phyloP scores from a whole-genome alignment of 2,329 filamentous ascomycete species.

The Coniochaeta sp. region DNA sequence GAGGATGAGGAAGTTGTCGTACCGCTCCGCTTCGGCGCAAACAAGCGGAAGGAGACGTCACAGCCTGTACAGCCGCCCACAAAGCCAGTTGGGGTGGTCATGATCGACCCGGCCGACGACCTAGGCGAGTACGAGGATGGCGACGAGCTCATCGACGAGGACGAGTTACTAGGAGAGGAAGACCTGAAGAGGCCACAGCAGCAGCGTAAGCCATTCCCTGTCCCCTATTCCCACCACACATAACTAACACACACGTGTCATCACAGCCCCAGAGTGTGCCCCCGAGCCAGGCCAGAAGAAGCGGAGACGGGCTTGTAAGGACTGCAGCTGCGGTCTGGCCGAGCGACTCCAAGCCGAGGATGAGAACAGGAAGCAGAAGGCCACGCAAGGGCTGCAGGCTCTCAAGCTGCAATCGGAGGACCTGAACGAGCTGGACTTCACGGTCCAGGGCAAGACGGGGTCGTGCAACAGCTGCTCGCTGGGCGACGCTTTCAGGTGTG shows the following conservation, averaged over 20 bases:
- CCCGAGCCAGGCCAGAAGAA: conserved; percentile 76
- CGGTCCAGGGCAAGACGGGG: conserved; percentile 92
- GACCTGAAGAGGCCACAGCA: conserved; percentile 72
- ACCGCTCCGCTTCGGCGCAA: conserved; percentile 57
- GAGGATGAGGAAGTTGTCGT: conserved; percentile 52
- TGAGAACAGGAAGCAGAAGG: conserved; percentile 25
- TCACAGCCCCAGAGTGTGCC: conserved; percentile 69
- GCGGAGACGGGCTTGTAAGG: conserved; percentile 81
- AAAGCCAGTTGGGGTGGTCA: conserved; percentile 28
- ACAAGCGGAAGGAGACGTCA: conserved; percentile 39
- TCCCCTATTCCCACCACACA: not conserved
- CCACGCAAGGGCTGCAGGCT: conserved; percentile 28
- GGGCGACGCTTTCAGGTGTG: conserved; percentile 80
- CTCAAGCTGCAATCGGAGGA: conserved; percentile 72
- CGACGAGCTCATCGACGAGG: conserved; percentile 87
- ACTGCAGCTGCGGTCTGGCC: conserved; percentile 92
- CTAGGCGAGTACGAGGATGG: conserved; percentile 54
- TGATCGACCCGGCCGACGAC: conserved; percentile 20
- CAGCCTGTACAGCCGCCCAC: conserved; percentile 8
- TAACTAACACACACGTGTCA: too few relatives aligned
- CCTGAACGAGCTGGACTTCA: conserved; percentile 88
- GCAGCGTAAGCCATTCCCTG: conserved; percentile 68
- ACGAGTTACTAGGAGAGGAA: conserved; percentile 76
- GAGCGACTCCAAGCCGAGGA: conserved; percentile 85
- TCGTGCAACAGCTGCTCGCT: conserved; percentile 92